Evolutionary conservation across 768 basidiomycete genomes (phyloP).

Genomic region (Pholiota microspora): DNA sequence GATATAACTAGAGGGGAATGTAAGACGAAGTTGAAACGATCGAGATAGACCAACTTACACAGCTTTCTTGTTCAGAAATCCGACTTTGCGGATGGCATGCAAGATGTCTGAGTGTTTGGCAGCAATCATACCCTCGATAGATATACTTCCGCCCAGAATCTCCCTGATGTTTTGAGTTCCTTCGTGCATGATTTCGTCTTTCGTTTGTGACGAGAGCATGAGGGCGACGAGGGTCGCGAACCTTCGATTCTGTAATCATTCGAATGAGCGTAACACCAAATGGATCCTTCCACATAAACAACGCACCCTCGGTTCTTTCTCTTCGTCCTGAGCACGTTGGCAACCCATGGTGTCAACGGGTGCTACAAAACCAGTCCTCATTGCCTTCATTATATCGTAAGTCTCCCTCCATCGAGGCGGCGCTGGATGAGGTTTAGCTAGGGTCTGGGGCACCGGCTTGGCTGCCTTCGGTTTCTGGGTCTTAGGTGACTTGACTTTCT

Average conservation of each 20-base stretch:
- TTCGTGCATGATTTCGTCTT: conserved; percentile 83
- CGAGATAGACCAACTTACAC: conserved; percentile 43
- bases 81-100: conserved; percentile 83
- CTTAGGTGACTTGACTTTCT: conserved; percentile 35
- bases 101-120: conserved; percentile 65
- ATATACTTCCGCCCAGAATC: conserved; percentile 77
- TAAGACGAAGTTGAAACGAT: background rate
- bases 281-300: background rate
- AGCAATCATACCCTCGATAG: conserved; percentile 63
- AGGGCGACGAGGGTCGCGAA: conserved; percentile 87
- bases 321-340: conserved; percentile 62
- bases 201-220: conserved; percentile 96
- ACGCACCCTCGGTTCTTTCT: conserved; percentile 63
- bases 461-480: too few relatives aligned
- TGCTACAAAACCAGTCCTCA: conserved; percentile 70
- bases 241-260: conserved; percentile 68
- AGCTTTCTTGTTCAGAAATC: conserved; percentile 90
- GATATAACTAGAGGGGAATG: conserved; percentile 51
- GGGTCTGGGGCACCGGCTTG: conserved; percentile 51
- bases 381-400: conserved; percentile 71
- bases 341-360: conserved; percentile 96
- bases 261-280: background rate
- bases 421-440: conserved; percentile 62
- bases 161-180: conserved; percentile 73
- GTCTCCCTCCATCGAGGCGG: conserved; percentile 67